Base-by-base conservation (phyloP, 768 basidiomycete genomes). In the Leucogyrophana mollusca region DNA sequence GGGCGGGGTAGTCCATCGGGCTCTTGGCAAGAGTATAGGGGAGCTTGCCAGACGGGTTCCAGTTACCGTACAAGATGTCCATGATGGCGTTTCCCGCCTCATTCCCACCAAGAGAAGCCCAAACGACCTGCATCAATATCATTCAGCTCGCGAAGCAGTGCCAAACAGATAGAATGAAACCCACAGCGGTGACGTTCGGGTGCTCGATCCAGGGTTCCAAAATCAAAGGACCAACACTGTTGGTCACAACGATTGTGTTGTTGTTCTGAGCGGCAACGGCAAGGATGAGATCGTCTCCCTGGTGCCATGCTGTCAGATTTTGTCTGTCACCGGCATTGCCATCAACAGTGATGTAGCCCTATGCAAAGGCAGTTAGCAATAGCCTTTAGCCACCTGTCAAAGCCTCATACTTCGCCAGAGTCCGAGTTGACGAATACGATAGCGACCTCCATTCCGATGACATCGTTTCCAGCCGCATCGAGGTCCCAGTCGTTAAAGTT, bases 381-480 rank as follows among this genome's bases (percentile, higher is more conserved):
- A 27, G 61, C n/a, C 16, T 6, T 37, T 6, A 37, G 20, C 16
- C 7, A 37, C 35, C 6, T 7, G 16, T 7, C 9, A 21, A 37
- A 16, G 6, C 16, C 53, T 37, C 45, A 14, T 4, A 64, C 76
- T 64, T 92, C 90, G 13, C 90, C 90, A 18, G 86, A 87, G 60
- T 90, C 83, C 4, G 84, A 72, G 50, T 80, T 79, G 53, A 89
- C 72, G 64, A 90, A 89, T 8, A 92, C 87, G 27, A 92, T 69
- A 6, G 81, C 81, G 3, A 80, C 81, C 9, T 79, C 78, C 43
- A 74, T 72, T 32, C 65, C 64, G 1, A 63, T 66, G 1, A 75
- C 77, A 41, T 73, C 62, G 39, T 70, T 70, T 7, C 66, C 71
- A 7, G 79, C 82, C 4, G 66, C 60, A 0, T 60, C 64, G n/a